These are phyloP conservation scores for Malus sylvestris DNA, from an alignment of 306 rosid species.

Conservation along the genomic window DNA sequence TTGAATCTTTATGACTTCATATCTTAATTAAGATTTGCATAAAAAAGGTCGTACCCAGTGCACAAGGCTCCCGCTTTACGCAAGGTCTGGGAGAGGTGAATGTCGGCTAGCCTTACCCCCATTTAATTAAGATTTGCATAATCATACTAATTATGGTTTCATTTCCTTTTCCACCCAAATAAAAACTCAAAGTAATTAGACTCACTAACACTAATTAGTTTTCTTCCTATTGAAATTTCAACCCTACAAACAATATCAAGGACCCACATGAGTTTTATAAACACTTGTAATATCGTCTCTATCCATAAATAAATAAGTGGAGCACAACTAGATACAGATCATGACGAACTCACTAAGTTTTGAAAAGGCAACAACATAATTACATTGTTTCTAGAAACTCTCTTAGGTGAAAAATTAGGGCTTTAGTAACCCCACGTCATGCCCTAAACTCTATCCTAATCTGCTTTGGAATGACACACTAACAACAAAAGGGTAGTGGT, in stretches of 20 bases:
- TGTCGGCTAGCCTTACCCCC: too few species aligned
- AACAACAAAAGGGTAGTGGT: background rate
- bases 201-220: constrained; percentile 9
- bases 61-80: too few species aligned
- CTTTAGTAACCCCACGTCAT: constrained; percentile 35
- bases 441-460: constrained; percentile 33
- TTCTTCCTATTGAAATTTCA: constrained; percentile 37
- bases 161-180: constrained; percentile 10
- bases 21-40: constrained; percentile 8
- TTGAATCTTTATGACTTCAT: constrained; percentile 8
- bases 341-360: background rate
- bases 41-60: background rate
- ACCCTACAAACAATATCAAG: constrained; percentile 25
- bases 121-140: background rate
- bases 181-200: constrained; percentile 10
- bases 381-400: constrained; percentile 41
- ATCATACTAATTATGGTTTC: constrained; percentile 12
- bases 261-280: background rate
- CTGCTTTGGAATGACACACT: constrained; percentile 36
- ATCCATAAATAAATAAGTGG: background rate
- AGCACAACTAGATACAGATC: background rate
- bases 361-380: background rate
- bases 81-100: too few species aligned
- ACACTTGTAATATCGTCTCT: background rate
- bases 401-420: constrained; percentile 16